A percentile compares a stretch with the other conserved stretches of the same genome.
phyloP scores from a whole-genome alignment of 345 rosid genomes.

The Physaria fendleri region DNA sequence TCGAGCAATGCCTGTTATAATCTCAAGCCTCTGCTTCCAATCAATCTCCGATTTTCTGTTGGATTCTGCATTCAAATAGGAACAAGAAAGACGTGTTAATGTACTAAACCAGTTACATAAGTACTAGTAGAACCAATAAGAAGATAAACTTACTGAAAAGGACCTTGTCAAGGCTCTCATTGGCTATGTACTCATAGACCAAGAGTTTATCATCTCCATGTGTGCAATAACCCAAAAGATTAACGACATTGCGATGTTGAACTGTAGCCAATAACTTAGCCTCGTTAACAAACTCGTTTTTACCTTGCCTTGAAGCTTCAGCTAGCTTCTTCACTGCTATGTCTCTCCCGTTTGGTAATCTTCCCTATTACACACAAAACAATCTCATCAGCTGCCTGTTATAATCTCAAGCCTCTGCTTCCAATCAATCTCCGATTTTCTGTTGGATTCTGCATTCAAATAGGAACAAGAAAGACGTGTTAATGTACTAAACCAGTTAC shows the following conservation, averaged over 20 bases:
- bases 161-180: conserved; percentile 92
- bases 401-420: conserved; percentile 70
- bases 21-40: conserved; percentile 77
- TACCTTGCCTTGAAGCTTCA: conserved; percentile 71
- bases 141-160: conserved; percentile 69
- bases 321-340: conserved; percentile 95
- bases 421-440: conserved; percentile 63
- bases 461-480: neutral
- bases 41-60: conserved; percentile 45
- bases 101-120: too few relatives aligned
- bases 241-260: conserved; percentile 92
- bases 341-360: conserved; percentile 79
- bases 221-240: conserved; percentile 76
- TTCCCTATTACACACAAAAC: conserved; percentile 47
- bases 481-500: too few relatives aligned
- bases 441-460: conserved; percentile 45
- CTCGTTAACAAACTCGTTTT: conserved; percentile 78
- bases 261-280: conserved; percentile 84
- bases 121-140: too few relatives aligned
- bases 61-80: conserved; percentile 42
- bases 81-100: neutral
- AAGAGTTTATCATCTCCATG: conserved; percentile 81
- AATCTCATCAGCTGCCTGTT: conserved; percentile 34
- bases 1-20: conserved; percentile 70
- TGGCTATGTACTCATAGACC: conserved; percentile 74